These are phyloP conservation scores for Stemphylium beticola DNA, from an alignment of 2,329 filamentous ascomycete species.

Conservation along the genomic window DNA sequence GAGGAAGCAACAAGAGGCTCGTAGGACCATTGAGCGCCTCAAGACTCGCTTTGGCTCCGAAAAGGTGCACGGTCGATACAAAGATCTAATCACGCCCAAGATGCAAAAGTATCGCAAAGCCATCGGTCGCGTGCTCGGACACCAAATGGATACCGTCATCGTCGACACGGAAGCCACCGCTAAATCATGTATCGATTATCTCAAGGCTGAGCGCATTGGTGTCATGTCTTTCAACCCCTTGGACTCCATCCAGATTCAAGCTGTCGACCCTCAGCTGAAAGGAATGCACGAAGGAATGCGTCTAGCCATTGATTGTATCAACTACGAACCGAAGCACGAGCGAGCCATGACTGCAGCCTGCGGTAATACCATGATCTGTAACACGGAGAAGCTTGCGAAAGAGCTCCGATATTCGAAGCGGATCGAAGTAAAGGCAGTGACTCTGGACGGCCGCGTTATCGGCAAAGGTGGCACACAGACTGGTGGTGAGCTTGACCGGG, in stretches of 20 bases:
- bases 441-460: constrained; percentile 92
- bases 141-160: constrained; percentile 92
- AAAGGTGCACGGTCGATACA: constrained; percentile 81
- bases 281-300: constrained; percentile 82
- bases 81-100: constrained; percentile 92
- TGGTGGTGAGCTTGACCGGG: constrained; percentile 76
- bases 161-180: constrained; percentile 95
- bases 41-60: constrained; percentile 86
- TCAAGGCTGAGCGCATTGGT: constrained; percentile 85
- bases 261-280: constrained; percentile 88
- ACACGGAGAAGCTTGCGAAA: constrained; percentile 84
- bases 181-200: constrained; percentile 90
- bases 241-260: constrained; percentile 95
- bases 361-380: constrained; percentile 92
- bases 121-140: constrained; percentile 87
- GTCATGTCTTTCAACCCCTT: constrained; percentile 95
- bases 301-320: constrained; percentile 93
- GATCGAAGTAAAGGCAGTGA: constrained; percentile 92
- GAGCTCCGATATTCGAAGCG: constrained; percentile 84
- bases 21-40: constrained; percentile 82
- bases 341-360: constrained; percentile 95
- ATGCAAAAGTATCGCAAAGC: constrained; percentile 97
- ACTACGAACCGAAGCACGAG: constrained; percentile 86
- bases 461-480: constrained; percentile 98
- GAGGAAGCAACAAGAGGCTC: constrained; percentile 77